These are phyloP conservation scores for Ganoderma lucidum DNA, from an alignment of 1,284 basidiomycete genomes.

Conservation along the genomic window DNA sequence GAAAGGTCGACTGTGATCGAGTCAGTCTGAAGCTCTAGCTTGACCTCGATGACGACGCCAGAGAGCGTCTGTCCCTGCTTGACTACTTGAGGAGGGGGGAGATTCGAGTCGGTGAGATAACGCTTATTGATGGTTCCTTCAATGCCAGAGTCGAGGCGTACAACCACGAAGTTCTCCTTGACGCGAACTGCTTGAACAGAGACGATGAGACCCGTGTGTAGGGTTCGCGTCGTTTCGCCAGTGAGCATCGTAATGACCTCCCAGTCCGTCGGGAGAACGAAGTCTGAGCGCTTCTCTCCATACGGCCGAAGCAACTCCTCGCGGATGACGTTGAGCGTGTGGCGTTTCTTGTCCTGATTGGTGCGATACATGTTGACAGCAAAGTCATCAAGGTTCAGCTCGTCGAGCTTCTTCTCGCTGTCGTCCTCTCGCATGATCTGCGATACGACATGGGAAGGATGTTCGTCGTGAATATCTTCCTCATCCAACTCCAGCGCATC, in stretches of 20 bases:
- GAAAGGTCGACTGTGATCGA: slow-evolving; percentile 83
- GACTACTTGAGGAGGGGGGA: slow-evolving; percentile 57
- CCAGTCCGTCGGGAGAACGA: slow-evolving; percentile 75
- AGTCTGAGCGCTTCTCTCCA: slow-evolving; percentile 78
- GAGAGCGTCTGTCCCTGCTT: slow-evolving; percentile 83
- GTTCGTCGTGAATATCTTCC: slow-evolving; percentile 91
- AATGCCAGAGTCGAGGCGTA: slow-evolving; percentile 92
- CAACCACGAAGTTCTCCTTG: slow-evolving; percentile 59
- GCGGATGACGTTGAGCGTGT: slow-evolving; percentile 89
- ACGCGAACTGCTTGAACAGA: slow-evolving; percentile 80
- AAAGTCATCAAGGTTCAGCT: slow-evolving; percentile 97
- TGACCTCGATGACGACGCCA: slow-evolving; percentile 82
- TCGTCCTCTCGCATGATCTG: slow-evolving; percentile 88
- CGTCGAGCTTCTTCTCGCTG: slow-evolving; percentile 84
- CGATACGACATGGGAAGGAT: slow-evolving; percentile 87
- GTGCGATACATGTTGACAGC: slow-evolving; percentile 90
- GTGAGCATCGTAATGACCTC: slow-evolving; percentile 96
- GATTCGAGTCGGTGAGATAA: slow-evolving; percentile 65
- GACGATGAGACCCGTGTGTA: slow-evolving; percentile 85
- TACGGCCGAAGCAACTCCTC: slow-evolving; percentile 91
- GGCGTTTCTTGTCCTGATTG: slow-evolving; percentile 87
- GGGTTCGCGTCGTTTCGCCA: slow-evolving; percentile 87
- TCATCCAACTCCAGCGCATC: slow-evolving; percentile 96
- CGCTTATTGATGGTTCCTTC: slow-evolving; percentile 83
- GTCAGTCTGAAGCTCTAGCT: slow-evolving; percentile 68